phyloP scores from a whole-genome alignment of 2,329 filamentous ascomycete species.

The Apiospora hydei region DNA sequence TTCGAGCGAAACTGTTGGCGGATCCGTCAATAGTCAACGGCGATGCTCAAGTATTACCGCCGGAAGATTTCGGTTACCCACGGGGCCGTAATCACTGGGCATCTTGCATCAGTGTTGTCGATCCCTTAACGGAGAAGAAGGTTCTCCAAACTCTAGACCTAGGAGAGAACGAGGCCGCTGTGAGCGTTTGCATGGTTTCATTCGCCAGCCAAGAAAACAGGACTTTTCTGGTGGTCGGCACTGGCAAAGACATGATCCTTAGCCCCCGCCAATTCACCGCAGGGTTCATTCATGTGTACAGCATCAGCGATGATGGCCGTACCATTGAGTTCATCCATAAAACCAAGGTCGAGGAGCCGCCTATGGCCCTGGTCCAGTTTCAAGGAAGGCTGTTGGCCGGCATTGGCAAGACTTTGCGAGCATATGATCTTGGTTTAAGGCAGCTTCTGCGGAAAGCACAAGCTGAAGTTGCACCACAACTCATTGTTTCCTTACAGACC shows the following conservation, averaged over 20 bases:
- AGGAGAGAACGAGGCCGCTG: constrained; percentile 88
- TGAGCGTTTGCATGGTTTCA: constrained; percentile 82
- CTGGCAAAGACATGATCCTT: constrained; percentile 86
- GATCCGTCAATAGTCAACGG: constrained; percentile 76
- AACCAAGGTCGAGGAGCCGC: constrained; percentile 88
- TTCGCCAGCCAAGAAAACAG: constrained; percentile 92
- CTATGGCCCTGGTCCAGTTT: constrained; percentile 89
- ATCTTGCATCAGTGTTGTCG: constrained; percentile 91
- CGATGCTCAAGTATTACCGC: constrained; percentile 72
- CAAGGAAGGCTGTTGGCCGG: constrained; percentile 90
- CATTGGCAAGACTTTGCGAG: constrained; percentile 79
- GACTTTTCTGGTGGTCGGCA: constrained; percentile 91
- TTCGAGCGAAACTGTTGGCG: constrained; percentile 75
- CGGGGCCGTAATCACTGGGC: constrained; percentile 88
- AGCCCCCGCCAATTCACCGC: constrained; percentile 77
- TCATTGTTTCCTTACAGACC: constrained; percentile 89
- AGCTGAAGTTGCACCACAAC: constrained; percentile 76
- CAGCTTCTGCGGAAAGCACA: constrained; percentile 93
- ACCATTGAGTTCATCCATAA: constrained; percentile 96
- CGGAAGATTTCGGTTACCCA: constrained; percentile 89
- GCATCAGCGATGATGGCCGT: constrained; percentile 85
- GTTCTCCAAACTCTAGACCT: constrained; percentile 83
- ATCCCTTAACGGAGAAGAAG: constrained; percentile 77
- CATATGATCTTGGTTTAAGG: constrained; percentile 93
- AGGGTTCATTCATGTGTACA: constrained; percentile 92